Evolutionary conservation across 2,329 filamentous ascomycete genomes (phyloP).

Genomic region (Ceratocystis huliohia): DNA sequence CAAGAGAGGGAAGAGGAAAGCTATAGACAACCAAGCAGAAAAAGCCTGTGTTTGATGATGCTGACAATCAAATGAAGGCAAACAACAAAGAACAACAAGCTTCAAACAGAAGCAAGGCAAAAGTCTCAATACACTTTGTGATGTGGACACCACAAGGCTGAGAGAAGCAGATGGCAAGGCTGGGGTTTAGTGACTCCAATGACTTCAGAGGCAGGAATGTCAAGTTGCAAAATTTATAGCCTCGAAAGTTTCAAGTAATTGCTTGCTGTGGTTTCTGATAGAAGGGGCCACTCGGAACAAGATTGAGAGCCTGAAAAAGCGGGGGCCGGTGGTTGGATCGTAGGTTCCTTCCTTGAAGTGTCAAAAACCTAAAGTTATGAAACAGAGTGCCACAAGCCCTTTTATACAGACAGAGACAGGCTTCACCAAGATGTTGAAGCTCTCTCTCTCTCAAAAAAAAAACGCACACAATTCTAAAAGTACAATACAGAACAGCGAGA

Average conservation of each 20-base stretch:
- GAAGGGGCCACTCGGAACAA: not conserved
- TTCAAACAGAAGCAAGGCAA: slow-evolving; percentile 5
- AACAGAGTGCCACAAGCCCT: not conserved
- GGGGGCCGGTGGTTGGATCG: slow-evolving; percentile 4
- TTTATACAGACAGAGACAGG: not conserved
- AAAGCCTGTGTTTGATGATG: not conserved
- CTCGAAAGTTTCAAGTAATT: not conserved
- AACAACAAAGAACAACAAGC: slow-evolving; percentile 2
- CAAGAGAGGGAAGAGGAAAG: not conserved
- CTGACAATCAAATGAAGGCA: not conserved
- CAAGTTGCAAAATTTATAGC: not conserved
- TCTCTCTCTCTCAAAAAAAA: no score
- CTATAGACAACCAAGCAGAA: not conserved
- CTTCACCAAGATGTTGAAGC: no score
- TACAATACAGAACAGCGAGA: no score
- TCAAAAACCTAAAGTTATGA: not conserved
- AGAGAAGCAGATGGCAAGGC: not conserved
- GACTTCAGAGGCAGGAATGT: not conserved
- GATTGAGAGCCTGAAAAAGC: slow-evolving; percentile 1
- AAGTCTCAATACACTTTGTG: slow-evolving; percentile 6
- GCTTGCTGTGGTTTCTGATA: not conserved
- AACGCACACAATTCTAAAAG: no score
- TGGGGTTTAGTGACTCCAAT: not conserved
- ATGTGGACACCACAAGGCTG: slow-evolving; percentile 5
- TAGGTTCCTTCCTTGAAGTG: not conserved